Percentiles rank a stretch among this genome's conserved stretches.
Evolutionary conservation across 1,139 yeast species (phyloP).

Genomic region (Scheffersomyces lignicola): DNA sequence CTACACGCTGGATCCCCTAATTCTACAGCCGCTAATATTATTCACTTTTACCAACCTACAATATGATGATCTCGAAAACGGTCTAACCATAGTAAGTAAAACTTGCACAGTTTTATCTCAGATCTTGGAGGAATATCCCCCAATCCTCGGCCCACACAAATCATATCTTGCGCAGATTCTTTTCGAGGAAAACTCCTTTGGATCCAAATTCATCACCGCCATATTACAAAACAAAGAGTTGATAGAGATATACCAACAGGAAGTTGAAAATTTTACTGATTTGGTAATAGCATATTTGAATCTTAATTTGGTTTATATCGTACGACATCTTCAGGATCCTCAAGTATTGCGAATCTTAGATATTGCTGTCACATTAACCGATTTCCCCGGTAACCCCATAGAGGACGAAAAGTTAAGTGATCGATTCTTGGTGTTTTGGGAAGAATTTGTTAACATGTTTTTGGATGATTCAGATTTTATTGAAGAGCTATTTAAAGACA

Average conservation of each 20-base stretch:
- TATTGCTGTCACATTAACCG: conserved; percentile 57
- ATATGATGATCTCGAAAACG: conserved; percentile 10
- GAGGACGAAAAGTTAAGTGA: conserved; percentile 68
- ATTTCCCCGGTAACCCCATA: conserved; percentile 60
- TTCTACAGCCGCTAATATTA: conserved; percentile 13
- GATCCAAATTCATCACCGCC: conserved; percentile 28
- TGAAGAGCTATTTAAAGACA: conserved; percentile 24
- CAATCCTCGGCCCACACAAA: conserved; percentile 33
- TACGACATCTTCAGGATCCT: conserved; percentile 45
- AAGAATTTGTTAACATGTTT: conserved; percentile 64
- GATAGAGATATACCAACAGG: conserved; percentile 38
- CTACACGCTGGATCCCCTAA: conserved; percentile 20
- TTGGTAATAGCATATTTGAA: conserved; percentile 55
- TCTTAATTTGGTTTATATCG: conserved; percentile 49
- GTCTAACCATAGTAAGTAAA: conserved; percentile 24
- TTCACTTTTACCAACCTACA: conserved; percentile 24
- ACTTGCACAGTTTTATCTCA: conserved; percentile 43
- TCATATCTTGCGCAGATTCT: conserved; percentile 23
- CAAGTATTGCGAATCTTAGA: conserved; percentile 42
- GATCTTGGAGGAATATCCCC: conserved; percentile 46
- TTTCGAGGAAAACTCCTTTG: conserved; percentile 43
- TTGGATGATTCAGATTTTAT: conserved; percentile 53
- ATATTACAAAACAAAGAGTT: conserved; percentile 21
- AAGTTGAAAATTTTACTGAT: conserved; percentile 48
- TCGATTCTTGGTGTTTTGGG: conserved; percentile 79